A percentile compares a stretch with the other conserved stretches of the same genome.
phyloP scores from a whole-genome alignment of 164 flowering plant genomes.

The Euptelea pleiosperma region DNA sequence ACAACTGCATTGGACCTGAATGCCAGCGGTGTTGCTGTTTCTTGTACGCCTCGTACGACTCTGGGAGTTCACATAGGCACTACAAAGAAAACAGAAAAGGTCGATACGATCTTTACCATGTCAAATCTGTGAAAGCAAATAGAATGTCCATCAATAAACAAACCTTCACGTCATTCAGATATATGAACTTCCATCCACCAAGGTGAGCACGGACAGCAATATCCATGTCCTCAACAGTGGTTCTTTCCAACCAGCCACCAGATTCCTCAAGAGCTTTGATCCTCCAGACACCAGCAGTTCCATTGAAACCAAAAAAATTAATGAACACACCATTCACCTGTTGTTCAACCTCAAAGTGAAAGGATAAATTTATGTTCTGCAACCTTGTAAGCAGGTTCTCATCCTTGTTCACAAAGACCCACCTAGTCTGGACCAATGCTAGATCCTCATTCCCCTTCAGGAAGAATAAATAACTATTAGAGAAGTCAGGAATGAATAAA shows the following conservation, averaged over 20 bases:
- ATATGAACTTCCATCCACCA: conserved; percentile 94
- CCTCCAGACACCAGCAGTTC: conserved; percentile 99
- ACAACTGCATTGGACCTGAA: conserved; percentile 97
- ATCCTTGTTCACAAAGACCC: conserved; percentile 95
- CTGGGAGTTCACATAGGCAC: conserved; percentile 97
- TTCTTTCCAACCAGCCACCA: conserved; percentile 96
- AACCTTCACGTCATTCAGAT: conserved; percentile 91
- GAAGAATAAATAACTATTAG: conserved; percentile 7
- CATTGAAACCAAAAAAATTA: conserved; percentile 95
- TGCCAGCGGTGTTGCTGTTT: conserved; percentile 99
- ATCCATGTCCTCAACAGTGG: conserved; percentile 99
- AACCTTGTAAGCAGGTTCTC: conserved; percentile 94
- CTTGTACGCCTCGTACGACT: conserved; percentile 93
- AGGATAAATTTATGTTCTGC: conserved; percentile 85
- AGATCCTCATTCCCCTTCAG: conserved; percentile 80
- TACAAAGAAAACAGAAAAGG: conserved; percentile 20
- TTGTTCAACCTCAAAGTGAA: conserved; percentile 97
- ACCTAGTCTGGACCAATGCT: conserved; percentile 87
- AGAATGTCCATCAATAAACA: conserved; percentile 3
- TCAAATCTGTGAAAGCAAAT: neutral
- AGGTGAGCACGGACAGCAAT: conserved; percentile 97
- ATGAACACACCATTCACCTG: conserved; percentile 89
- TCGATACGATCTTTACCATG: neutral
- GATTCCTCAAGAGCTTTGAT: conserved; percentile 93
- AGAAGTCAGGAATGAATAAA: neutral